Conservation (phyloP, 352 stramenopile genomes). For the Pythium plurisporium region DNA sequence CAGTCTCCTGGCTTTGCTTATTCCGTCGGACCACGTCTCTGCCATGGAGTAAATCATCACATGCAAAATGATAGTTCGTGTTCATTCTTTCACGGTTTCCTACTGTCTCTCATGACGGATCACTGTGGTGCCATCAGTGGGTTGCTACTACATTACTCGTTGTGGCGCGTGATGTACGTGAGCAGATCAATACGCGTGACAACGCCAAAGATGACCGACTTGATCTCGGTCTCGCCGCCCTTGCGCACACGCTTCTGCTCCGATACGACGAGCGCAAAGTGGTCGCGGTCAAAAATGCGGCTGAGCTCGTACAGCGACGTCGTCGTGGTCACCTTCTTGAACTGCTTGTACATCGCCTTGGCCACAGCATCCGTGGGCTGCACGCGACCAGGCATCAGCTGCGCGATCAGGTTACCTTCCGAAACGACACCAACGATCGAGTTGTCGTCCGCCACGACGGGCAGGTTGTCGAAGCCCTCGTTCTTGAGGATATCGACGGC, state of each 20-base stretch:
- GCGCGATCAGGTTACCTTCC: slow-evolving; percentile 93
- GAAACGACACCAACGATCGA: slow-evolving; percentile 94
- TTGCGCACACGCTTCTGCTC: slow-evolving; percentile 91
- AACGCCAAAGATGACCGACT: slow-evolving; percentile 92
- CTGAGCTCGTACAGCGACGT: slow-evolving; percentile 90
- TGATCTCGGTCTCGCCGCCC: slow-evolving; percentile 59
- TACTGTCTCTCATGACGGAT: too few species aligned
- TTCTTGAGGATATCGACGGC: slow-evolving; percentile 93
- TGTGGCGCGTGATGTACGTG: slow-evolving; percentile 89
- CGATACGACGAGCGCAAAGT: slow-evolving; percentile 93
- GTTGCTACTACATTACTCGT: slow-evolving; percentile 25
- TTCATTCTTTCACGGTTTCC: too few species aligned
- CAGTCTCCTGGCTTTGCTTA: too few species aligned
- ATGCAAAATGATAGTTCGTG: too few species aligned
- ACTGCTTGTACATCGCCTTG: slow-evolving; percentile 95
- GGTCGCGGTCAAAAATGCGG: slow-evolving; percentile 94
- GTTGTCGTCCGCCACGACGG: slow-evolving; percentile 74
- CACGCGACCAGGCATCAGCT: slow-evolving; percentile 88
- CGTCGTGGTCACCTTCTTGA: slow-evolving; percentile 91
- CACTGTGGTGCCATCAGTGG: too few species aligned
- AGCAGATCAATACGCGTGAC: slow-evolving; percentile 96
- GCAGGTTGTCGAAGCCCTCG: slow-evolving; percentile 85
- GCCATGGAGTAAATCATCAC: too few species aligned
- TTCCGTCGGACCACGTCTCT: too few species aligned
- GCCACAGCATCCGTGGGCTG: slow-evolving; percentile 81